Evolutionary conservation across 192 early-diverging fungal genomes (phyloP).

Genomic region (Chytriomyces confervae): DNA sequence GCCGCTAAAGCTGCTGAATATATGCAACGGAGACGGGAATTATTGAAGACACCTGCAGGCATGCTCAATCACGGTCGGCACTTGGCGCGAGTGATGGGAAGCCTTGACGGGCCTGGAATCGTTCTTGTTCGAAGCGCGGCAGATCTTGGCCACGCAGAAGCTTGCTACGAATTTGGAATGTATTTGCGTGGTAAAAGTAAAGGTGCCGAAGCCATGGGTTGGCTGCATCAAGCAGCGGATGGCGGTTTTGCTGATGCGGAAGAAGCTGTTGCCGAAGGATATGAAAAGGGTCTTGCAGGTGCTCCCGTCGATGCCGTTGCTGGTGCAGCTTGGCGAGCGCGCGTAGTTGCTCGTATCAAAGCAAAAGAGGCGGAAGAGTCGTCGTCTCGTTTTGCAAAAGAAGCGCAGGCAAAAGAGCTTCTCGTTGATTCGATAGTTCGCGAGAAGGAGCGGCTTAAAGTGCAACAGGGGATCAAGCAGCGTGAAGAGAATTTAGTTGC

Average conservation of each 20-base stretch:
- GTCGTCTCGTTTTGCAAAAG: background rate
- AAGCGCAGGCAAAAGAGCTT: background rate
- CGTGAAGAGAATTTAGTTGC: conserved; percentile 9
- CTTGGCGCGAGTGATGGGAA: conserved; percentile 8
- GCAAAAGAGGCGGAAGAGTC: background rate
- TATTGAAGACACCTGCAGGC: conserved; percentile 21
- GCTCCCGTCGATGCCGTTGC: conserved; percentile 25
- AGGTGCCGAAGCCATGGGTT: conserved; percentile 36
- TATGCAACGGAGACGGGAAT: conserved; percentile 2
- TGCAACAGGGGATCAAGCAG: background rate
- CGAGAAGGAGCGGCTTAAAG: conserved; percentile 2
- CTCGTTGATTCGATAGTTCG: conserved; percentile 13
- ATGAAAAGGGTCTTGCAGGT: conserved; percentile 33
- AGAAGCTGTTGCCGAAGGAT: conserved; percentile 39
- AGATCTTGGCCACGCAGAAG: conserved; percentile 28
- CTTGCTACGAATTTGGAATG: conserved; percentile 39
- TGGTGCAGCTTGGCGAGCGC: conserved; percentile 35
- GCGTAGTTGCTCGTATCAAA: conserved; percentile 24
- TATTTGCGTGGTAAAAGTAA: conserved; percentile 32
- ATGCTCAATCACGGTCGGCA: conserved; percentile 36
- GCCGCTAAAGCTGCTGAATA: conserved; percentile 34
- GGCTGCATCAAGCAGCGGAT: conserved; percentile 37
- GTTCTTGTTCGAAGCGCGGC: conserved; percentile 34
- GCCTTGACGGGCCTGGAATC: conserved; percentile 26
- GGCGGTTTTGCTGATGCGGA: conserved; percentile 22